Evolutionary conservation across 305 asterid species (phyloP).

Genomic region (Fraxinus latifolia): DNA sequence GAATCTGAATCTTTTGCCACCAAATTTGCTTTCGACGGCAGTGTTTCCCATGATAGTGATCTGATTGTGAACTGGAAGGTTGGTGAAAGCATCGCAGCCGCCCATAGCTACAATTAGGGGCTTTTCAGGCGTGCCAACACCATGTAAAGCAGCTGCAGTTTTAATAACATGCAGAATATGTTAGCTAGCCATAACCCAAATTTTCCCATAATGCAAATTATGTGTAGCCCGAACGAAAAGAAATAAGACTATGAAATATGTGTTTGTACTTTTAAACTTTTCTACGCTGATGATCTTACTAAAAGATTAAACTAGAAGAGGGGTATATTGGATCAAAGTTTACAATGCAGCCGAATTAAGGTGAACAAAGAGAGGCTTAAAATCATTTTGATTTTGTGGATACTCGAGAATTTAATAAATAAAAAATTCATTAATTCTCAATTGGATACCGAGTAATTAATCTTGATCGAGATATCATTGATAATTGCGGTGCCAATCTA

Average conservation of each 20-base stretch:
- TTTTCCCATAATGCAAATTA: not conserved
- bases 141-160: conserved; percentile 32
- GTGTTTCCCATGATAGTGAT: conserved; percentile 32
- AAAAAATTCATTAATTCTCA: no score
- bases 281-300: no score
- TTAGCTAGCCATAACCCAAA: not conserved
- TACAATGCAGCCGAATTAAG: not conserved
- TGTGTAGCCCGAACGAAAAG: not conserved
- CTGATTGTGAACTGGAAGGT: conserved; percentile 37
- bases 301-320: no score
- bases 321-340: not conserved
- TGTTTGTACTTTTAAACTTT: no score
- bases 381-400: not conserved
- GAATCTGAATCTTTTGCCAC: conserved; percentile 34
- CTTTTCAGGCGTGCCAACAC: conserved; percentile 41
- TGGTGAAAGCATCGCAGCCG: conserved; percentile 17
- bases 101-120: conserved; percentile 22
- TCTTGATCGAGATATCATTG: not conserved
- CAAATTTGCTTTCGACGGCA: conserved; percentile 29
- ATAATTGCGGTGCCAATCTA: no score
- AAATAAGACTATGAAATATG: not conserved
- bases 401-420: not conserved
- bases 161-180: not conserved
- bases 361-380: not conserved
- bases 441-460: no score